phyloP scores from a whole-genome alignment of 1,139 yeast genomes.

The Fermentozyma sake region DNA sequence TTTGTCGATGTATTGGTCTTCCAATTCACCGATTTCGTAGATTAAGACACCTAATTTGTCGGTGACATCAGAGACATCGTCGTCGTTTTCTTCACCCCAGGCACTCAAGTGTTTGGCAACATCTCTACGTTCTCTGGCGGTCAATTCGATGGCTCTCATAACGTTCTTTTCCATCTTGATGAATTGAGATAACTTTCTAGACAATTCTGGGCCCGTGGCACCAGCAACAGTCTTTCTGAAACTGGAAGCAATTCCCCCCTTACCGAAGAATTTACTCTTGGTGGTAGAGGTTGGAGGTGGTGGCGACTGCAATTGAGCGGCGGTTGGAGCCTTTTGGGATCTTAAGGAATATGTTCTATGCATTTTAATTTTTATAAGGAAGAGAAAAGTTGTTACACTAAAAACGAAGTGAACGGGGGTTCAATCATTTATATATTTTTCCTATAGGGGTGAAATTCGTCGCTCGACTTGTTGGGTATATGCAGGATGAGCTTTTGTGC shows the following conservation, averaged over 20 bases:
- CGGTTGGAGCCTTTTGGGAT: conserved; percentile 93
- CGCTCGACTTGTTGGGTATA: too few relatives aligned
- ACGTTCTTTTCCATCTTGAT: conserved; percentile 97
- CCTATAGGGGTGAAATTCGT: not conserved
- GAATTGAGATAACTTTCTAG: conserved; percentile 83
- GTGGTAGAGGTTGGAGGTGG: conserved; percentile 92
- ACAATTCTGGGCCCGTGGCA: conserved; percentile 88
- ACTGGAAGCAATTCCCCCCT: conserved; percentile 76
- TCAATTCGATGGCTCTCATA: conserved; percentile 88
- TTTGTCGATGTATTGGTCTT: conserved; percentile 95
- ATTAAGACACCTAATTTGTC: conserved; percentile 95
- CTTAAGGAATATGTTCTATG: conserved; percentile 98
- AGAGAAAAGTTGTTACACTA: not conserved
- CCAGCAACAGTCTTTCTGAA: conserved; percentile 91
- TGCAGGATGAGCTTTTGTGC: too few relatives aligned
- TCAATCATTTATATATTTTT: conserved; percentile 6
- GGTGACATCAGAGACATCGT: conserved; percentile 94
- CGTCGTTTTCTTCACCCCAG: conserved; percentile 99
- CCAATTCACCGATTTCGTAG: conserved; percentile 95
- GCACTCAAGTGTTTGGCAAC: conserved; percentile 93
- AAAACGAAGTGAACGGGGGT: not conserved
- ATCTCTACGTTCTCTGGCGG: conserved; percentile 92
- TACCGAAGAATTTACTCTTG: conserved; percentile 83
- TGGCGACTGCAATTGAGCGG: conserved; percentile 89
- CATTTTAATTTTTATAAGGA: conserved; percentile 42